phyloP scores from a whole-genome alignment of 352 stramenopile genomes.

The Plasmopara viticola region DNA sequence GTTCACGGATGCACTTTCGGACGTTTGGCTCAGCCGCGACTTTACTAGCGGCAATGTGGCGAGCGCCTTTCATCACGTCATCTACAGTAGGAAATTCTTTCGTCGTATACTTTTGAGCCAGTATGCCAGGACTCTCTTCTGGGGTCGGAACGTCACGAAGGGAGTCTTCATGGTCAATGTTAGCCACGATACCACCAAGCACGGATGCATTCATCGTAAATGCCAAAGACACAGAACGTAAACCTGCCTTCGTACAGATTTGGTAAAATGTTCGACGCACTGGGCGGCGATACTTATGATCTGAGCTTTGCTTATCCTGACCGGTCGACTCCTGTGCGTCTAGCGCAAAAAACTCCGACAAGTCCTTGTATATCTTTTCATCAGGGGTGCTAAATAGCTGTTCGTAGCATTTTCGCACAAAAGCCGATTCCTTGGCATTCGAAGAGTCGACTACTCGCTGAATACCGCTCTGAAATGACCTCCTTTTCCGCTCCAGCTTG shows the following conservation, averaged over 20 bases:
- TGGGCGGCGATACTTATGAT: constrained; percentile 69
- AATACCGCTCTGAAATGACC: constrained; percentile 65
- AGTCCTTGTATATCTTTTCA: constrained; percentile 81
- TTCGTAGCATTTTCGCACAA: constrained; percentile 81
- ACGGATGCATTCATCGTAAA: constrained; percentile 87
- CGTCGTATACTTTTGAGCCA: constrained; percentile 71
- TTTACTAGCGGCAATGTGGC: constrained; percentile 84
- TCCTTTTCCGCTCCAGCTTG: constrained; percentile 79
- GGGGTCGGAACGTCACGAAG: constrained; percentile 67
- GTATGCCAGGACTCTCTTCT: constrained; percentile 58
- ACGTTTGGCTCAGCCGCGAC: constrained; percentile 82
- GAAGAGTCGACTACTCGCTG: constrained; percentile 61
- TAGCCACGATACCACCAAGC: constrained; percentile 67
- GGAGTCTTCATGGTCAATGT: constrained; percentile 60
- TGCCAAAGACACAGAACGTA: constrained; percentile 56
- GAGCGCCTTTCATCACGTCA: constrained; percentile 83
- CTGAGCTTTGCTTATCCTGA: constrained; percentile 40
- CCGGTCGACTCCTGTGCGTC: constrained; percentile 53
- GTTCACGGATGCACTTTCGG: constrained; percentile 75
- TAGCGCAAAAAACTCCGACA: constrained; percentile 81
- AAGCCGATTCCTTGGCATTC: constrained; percentile 64
- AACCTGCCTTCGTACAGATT: constrained; percentile 79
- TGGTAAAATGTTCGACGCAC: constrained; percentile 84
- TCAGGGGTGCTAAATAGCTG: constrained; percentile 60
- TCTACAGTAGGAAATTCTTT: constrained; percentile 82